Evolutionary conservation across 108 stramenopile species (phyloP).

Genomic region (Phaeodactylum tricornutum): DNA sequence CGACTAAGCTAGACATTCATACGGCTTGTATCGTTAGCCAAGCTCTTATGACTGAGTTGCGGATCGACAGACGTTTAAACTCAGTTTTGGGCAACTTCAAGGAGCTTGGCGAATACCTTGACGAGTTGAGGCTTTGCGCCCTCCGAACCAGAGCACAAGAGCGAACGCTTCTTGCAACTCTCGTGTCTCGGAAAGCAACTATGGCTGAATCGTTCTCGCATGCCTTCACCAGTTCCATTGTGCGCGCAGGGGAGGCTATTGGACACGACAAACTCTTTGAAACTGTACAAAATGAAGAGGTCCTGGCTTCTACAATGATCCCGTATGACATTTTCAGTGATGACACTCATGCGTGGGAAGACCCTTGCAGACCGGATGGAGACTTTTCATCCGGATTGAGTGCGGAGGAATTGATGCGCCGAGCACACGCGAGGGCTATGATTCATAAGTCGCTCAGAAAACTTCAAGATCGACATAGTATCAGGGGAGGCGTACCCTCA

Average conservation of each 20-base stretch:
- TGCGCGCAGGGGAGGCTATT: conserved; percentile 74
- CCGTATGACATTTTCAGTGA: conserved; percentile 75
- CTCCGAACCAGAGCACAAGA: conserved; percentile 65
- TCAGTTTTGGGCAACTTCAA: conserved; percentile 33
- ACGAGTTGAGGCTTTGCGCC: conserved; percentile 48
- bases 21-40: conserved; percentile 39
- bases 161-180: conserved; percentile 52
- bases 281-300: conserved; percentile 59
- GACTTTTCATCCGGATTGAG: conserved; percentile 44
- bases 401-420: conserved; percentile 54
- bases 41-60: conserved; percentile 33
- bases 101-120: conserved; percentile 44
- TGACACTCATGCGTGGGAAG: conserved; percentile 72
- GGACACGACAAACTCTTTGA: conserved; percentile 76
- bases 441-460: conserved; percentile 76
- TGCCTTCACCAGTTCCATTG: conserved; percentile 68
- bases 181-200: conserved; percentile 48
- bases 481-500: conserved; percentile 56
- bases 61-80: conserved; percentile 11
- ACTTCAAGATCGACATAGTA: conserved; percentile 63
- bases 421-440: conserved; percentile 70
- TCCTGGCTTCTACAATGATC: conserved; percentile 62
- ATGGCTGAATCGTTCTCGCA: conserved; percentile 77
- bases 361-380: conserved; percentile 54
- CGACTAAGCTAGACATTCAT: conserved; percentile 9